Conservation (phyloP, 2,329 filamentous ascomycete species). For the Fusarium sp. region DNA sequence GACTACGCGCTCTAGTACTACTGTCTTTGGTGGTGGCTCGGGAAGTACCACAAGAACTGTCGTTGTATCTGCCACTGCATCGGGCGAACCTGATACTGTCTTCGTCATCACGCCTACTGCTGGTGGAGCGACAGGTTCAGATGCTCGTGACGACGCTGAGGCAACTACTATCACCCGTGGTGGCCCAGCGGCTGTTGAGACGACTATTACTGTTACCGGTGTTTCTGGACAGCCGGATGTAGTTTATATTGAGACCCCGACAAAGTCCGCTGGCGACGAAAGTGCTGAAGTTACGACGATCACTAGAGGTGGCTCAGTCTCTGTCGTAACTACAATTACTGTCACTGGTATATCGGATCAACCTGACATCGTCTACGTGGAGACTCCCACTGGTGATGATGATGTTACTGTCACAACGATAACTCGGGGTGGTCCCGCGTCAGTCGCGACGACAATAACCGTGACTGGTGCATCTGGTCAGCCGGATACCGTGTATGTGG, state of each 20-base stretch:
- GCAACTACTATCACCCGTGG: not conserved
- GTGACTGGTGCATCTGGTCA: not conserved
- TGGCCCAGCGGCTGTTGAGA: not conserved
- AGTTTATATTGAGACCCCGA: not conserved
- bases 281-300: not conserved
- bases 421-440: not conserved
- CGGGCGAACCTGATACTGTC: conserved; percentile 10
- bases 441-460: not conserved
- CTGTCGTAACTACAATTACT: too few species aligned
- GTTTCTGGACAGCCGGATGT: conserved; percentile 1
- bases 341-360: too few species aligned
- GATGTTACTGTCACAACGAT: too few species aligned
- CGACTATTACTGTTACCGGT: not conserved
- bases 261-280: too few species aligned
- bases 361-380: too few species aligned
- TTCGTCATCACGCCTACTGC: conserved; percentile 10
- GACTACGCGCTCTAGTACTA: not conserved
- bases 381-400: too few species aligned
- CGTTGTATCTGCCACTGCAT: not conserved
- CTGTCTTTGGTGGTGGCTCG: conserved; percentile 1
- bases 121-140: not conserved
- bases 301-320: not conserved
- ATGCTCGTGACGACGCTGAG: not conserved
- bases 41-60: not conserved
- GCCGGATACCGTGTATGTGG: not conserved